Evolutionary conservation across 2,329 filamentous ascomycete species (phyloP).

Genomic region (Aspergillus melleus): DNA sequence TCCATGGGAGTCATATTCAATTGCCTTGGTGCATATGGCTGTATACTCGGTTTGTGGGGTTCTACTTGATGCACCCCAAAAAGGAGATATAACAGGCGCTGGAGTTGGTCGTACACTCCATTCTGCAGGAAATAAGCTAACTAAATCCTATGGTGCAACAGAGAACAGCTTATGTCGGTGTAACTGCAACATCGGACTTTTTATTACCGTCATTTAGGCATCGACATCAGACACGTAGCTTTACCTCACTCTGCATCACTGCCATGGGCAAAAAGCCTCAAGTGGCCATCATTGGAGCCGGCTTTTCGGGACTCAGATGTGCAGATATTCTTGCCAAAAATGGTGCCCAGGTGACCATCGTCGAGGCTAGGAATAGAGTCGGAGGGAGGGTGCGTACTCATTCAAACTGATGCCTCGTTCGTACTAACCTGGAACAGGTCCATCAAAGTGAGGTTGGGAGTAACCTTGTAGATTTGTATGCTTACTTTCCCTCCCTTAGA

Average conservation of each 20-base stretch:
- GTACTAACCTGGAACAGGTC: conserved; percentile 38
- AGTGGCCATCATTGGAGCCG: conserved; percentile 62
- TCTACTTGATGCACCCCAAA: neutral
- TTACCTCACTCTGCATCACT: neutral
- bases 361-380: conserved; percentile 60
- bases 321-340: conserved; percentile 58
- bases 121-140: neutral
- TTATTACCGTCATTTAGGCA: neutral
- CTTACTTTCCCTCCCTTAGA: neutral
- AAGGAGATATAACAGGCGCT: neutral
- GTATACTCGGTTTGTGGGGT: neutral
- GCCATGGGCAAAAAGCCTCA: conserved; percentile 45
- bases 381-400: conserved; percentile 54
- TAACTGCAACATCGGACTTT: neutral
- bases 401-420: neutral
- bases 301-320: conserved; percentile 60
- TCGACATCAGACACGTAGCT: neutral
- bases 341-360: conserved; percentile 58
- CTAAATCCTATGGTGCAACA: neutral
- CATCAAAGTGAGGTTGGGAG: conserved; percentile 50
- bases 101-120: neutral
- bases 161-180: neutral
- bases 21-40: neutral
- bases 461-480: conserved; percentile 59
- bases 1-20: neutral